Conservation (phyloP, 306 rosid species). For the Ziziphus jujuba region DNA sequence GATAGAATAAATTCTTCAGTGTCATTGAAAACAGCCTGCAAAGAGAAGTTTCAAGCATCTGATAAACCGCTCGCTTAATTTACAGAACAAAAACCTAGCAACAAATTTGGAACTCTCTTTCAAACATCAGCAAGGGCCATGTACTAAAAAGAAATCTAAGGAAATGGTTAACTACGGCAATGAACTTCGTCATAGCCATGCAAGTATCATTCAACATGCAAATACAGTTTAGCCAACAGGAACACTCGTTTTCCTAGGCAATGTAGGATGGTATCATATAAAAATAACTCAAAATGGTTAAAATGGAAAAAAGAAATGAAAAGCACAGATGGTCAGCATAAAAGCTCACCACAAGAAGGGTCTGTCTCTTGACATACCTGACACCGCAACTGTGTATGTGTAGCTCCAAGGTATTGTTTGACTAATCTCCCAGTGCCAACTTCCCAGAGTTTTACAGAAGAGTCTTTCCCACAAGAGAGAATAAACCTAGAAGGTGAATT, state of each 20-base stretch:
- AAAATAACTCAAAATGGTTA: not conserved
- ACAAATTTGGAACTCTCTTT: not conserved
- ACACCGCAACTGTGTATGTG: conserved; percentile 68
- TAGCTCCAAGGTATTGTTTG: conserved; percentile 80
- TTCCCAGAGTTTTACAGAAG: conserved; percentile 85
- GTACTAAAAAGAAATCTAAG: too few relatives aligned
- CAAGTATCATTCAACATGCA: too few relatives aligned
- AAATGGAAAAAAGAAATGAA: not conserved
- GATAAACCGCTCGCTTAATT: not conserved
- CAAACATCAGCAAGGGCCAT: not conserved
- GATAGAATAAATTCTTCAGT: conserved; percentile 83
- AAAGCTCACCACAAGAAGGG: not conserved
- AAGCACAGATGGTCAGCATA: not conserved
- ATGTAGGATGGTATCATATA: too few relatives aligned
- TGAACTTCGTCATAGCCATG: too few relatives aligned
- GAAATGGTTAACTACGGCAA: too few relatives aligned
- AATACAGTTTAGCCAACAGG: too few relatives aligned
- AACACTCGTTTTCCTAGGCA: too few relatives aligned
- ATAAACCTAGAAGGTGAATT: conserved; percentile 56
- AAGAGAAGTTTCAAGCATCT: conserved; percentile 9
- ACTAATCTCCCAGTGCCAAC: conserved; percentile 85
- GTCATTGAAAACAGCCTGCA: conserved; percentile 80
- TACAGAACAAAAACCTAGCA: not conserved
- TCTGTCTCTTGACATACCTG: conserved; percentile 53
- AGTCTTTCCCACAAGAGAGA: conserved; percentile 93